Conservation (phyloP, 345 rosid genomes). For the Geranium brycei region DNA sequence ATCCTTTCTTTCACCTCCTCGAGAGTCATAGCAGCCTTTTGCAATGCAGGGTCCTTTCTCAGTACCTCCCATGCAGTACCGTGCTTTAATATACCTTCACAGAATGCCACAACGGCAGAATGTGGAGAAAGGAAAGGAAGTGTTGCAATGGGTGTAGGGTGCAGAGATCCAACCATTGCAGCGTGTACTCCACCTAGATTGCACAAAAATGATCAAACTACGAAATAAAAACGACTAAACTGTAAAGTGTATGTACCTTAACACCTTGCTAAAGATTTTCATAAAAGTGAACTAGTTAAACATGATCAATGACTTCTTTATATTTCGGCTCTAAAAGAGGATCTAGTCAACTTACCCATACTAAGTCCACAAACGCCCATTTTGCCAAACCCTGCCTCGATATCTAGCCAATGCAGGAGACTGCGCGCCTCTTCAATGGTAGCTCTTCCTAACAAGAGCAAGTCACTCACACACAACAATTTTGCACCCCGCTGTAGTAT, state of each 20-base stretch:
- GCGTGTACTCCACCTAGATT: slow-evolving; percentile 89
- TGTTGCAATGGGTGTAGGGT: slow-evolving; percentile 92
- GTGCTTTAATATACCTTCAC: slow-evolving; percentile 84
- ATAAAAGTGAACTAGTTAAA: background rate
- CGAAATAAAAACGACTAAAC: background rate
- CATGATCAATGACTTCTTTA: background rate
- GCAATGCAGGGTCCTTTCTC: slow-evolving; percentile 73
- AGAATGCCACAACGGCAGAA: slow-evolving; percentile 97
- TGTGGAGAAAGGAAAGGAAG: slow-evolving; percentile 97
- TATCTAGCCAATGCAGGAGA: slow-evolving; percentile 80
- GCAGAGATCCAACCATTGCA: slow-evolving; percentile 97
- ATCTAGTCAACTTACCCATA: slow-evolving; percentile 53
- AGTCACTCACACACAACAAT: slow-evolving; percentile 89
- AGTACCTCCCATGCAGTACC: slow-evolving; percentile 99
- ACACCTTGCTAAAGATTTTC: slow-evolving; percentile 1
- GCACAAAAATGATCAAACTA: slow-evolving; percentile 15
- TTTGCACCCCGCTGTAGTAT: slow-evolving; percentile 75
- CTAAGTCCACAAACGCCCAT: slow-evolving; percentile 95
- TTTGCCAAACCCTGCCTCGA: slow-evolving; percentile 84
- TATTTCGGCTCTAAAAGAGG: background rate
- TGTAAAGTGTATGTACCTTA: background rate
- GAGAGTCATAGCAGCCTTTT: slow-evolving; percentile 65
- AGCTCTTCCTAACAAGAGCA: slow-evolving; percentile 83
- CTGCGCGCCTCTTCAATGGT: slow-evolving; percentile 90
- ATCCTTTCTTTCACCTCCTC: slow-evolving; percentile 86